phyloP scores from a whole-genome alignment of 352 stramenopile genomes.

The Phytophthora syringae region DNA sequence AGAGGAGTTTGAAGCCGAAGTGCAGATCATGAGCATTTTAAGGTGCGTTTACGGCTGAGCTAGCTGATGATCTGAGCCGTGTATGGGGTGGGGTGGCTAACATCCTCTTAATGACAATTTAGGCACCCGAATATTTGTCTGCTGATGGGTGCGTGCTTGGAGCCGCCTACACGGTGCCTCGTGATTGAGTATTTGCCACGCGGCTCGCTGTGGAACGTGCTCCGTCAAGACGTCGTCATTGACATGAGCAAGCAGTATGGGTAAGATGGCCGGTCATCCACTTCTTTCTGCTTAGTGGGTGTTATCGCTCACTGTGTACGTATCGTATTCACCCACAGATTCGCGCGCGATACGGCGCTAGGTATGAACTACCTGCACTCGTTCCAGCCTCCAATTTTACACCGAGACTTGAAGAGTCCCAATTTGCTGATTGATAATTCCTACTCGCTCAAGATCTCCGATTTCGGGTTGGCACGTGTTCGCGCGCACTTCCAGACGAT shows the following conservation, averaged over 20 bases:
- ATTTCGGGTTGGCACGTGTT: constrained; percentile 86
- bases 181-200: constrained; percentile 87
- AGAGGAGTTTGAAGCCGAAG: constrained; percentile 88
- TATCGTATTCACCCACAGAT: constrained; percentile 40
- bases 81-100: too few relatives aligned
- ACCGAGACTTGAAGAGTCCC: constrained; percentile 88
- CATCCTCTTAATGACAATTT: too few relatives aligned
- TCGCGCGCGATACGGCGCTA: constrained; percentile 79
- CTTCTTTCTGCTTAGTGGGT: neutral
- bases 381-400: constrained; percentile 86
- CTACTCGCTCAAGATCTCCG: constrained; percentile 90
- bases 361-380: constrained; percentile 91
- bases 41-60: too few relatives aligned
- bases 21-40: constrained; percentile 92
- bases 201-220: constrained; percentile 87
- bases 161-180: constrained; percentile 81
- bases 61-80: too few relatives aligned
- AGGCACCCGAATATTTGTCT: constrained; percentile 90
- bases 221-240: constrained; percentile 78
- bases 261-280: constrained; percentile 44
- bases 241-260: constrained; percentile 74
- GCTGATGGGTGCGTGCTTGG: constrained; percentile 83
- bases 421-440: constrained; percentile 83
- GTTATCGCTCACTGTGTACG: neutral
- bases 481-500: constrained; percentile 89